Evolutionary conservation across 768 basidiomycete species (phyloP).

Genomic region (Cantharellus anzutake): DNA sequence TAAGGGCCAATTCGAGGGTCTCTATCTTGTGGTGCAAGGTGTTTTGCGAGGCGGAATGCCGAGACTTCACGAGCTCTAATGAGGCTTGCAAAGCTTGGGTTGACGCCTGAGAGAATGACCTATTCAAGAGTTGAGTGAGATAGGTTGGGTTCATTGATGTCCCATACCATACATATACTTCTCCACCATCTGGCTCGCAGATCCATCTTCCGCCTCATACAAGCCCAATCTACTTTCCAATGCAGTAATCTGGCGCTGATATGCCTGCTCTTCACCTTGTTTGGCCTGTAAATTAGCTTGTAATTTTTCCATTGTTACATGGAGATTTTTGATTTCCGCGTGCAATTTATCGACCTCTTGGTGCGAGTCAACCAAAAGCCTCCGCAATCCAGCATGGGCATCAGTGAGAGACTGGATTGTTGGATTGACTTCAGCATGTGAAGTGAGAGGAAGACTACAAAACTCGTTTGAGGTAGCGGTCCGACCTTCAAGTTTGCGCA

Average conservation of each 20-base stretch:
- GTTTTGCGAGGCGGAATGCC: no score
- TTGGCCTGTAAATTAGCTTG: slow-evolving; percentile 16
- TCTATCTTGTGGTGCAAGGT: slow-evolving; percentile 13
- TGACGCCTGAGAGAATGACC: slow-evolving; percentile 70
- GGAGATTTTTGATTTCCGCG: slow-evolving; percentile 23
- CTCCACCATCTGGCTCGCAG: neutral
- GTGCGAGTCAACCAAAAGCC: slow-evolving; percentile 26
- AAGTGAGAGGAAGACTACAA: neutral
- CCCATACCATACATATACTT: neutral
- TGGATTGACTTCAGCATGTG: neutral
- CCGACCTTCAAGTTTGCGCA: slow-evolving; percentile 36
- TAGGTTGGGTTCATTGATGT: neutral
- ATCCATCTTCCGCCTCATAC: neutral
- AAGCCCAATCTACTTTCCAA: neutral
- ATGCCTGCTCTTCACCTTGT: neutral
- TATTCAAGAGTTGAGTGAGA: slow-evolving; percentile 28
- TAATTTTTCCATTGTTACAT: slow-evolving; percentile 25
- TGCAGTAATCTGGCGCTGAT: neutral
- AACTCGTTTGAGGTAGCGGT: neutral
- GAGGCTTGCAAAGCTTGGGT: slow-evolving; percentile 44
- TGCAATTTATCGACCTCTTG: slow-evolving; percentile 23
- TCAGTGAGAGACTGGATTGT: neutral
- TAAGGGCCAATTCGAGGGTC: slow-evolving; percentile 25
- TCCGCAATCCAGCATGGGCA: slow-evolving; percentile 8
- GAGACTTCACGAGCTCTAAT: neutral